Conservation (phyloP, 2,329 filamentous ascomycete genomes). For the Bisporella sp. region DNA sequence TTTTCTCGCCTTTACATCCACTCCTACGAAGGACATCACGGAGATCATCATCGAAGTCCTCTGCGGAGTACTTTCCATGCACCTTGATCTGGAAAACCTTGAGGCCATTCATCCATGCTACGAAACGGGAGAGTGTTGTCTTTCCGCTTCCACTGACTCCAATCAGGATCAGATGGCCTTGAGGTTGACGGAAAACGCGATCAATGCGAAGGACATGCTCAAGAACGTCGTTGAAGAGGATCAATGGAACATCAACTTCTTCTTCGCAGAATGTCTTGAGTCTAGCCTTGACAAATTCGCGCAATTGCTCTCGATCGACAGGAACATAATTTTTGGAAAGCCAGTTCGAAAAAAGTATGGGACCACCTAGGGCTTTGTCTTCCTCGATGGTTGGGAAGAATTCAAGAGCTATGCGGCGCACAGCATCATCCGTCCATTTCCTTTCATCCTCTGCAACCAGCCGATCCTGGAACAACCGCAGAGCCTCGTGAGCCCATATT, state of each 20-base stretch:
- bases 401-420: conserved; percentile 79
- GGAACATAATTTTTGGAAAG: conserved; percentile 97
- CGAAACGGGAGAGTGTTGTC: conserved; percentile 94
- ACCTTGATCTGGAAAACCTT: conserved; percentile 99
- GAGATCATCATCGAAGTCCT: conserved; percentile 97
- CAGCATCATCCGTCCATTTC: conserved; percentile 86
- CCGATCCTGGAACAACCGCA: conserved; percentile 95
- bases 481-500: conserved; percentile 96
- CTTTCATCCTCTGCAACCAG: conserved; percentile 91
- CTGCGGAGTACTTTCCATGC: conserved; percentile 94
- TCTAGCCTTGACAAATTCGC: conserved; percentile 95
- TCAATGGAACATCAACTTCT: conserved; percentile 95
- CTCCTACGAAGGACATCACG: conserved; percentile 87
- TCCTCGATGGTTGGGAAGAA: conserved; percentile 96
- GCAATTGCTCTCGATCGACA: conserved; percentile 87
- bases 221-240: conserved; percentile 98
- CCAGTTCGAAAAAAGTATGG: conserved; percentile 99
- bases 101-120: conserved; percentile 99
- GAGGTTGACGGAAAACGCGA: conserved; percentile 94
- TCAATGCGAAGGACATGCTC: conserved; percentile 98
- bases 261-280: conserved; percentile 98
- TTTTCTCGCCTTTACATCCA: conserved; percentile 97
- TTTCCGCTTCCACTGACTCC: conserved; percentile 98
- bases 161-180: conserved; percentile 96
- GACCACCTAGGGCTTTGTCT: conserved; percentile 77